A percentile compares a stretch with the other conserved stretches of the same genome.
These are phyloP conservation scores for Sclerotinia spermophila DNA, from an alignment of 2,329 filamentous ascomycete genomes.

Conservation along the genomic window DNA sequence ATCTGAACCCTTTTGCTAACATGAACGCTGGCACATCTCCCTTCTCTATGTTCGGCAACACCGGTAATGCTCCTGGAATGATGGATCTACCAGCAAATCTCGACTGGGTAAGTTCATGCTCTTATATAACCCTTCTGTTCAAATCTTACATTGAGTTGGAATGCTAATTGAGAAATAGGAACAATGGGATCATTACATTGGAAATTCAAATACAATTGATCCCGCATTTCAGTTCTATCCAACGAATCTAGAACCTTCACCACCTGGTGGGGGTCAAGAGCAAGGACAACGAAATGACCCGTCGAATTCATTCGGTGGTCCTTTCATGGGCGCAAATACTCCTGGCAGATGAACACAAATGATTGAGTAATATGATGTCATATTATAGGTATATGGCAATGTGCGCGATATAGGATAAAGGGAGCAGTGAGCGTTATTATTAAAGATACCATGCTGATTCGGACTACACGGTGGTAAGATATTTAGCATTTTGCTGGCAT, in stretches of 20 bases:
- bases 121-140: background rate
- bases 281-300: conserved; percentile 2
- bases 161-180: conserved; percentile 43
- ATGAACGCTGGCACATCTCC: conserved; percentile 36
- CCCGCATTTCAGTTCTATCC: conserved; percentile 36
- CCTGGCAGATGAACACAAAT: conserved; percentile 29
- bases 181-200: conserved; percentile 67
- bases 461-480: no score
- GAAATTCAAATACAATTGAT: conserved; percentile 46
- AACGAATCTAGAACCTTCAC: conserved; percentile 26
- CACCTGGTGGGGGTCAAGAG: conserved; percentile 21
- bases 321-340: conserved; percentile 39
- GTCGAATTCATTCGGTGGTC: conserved; percentile 30
- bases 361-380: background rate
- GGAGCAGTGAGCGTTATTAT: background rate
- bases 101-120: conserved; percentile 55
- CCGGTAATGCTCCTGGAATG: conserved; percentile 45
- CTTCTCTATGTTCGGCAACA: conserved; percentile 50
- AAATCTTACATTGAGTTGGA: background rate
- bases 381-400: background rate
- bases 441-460: background rate
- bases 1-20: conserved; percentile 29
- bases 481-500: background rate
- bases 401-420: background rate
- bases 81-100: conserved; percentile 55